These are phyloP conservation scores for Ceratocystis harringtonii DNA, from an alignment of 2,329 filamentous ascomycete genomes.

Conservation along the genomic window DNA sequence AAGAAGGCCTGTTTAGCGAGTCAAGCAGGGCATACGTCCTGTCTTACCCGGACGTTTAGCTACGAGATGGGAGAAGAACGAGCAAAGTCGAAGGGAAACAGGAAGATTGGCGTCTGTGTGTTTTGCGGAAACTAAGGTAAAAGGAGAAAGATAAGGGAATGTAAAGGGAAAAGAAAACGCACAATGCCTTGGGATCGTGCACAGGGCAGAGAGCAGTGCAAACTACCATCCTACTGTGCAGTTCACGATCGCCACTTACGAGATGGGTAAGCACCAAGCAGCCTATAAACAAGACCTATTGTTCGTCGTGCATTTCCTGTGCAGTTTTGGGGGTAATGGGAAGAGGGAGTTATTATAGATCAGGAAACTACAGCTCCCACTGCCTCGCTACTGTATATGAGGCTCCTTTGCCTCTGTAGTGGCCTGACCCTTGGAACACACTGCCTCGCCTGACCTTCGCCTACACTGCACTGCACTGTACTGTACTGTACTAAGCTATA, in stretches of 20 bases:
- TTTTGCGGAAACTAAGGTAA: background rate
- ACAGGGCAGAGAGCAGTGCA: background rate
- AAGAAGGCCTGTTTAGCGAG: background rate
- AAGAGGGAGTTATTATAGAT: background rate
- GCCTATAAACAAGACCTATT: background rate
- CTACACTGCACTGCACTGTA: background rate
- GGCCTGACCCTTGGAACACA: background rate
- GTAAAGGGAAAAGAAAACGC: background rate
- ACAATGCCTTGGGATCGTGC: background rate
- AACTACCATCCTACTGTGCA: background rate
- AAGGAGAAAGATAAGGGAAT: background rate
- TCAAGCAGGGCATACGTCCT: background rate
- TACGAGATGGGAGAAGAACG: background rate
- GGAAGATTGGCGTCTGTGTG: constrained; percentile 1
- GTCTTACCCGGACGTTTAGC: background rate
- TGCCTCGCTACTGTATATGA: background rate
- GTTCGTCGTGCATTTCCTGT: background rate
- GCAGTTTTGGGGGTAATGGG: no score
- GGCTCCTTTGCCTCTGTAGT: background rate
- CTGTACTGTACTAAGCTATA: background rate
- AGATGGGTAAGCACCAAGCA: background rate
- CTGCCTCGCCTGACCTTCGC: background rate
- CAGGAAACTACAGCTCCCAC: background rate
- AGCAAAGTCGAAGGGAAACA: background rate
- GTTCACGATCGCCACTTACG: constrained; percentile 5